A percentile compares a stretch with the other conserved stretches of the same genome.
phyloP scores from a whole-genome alignment of 2,329 filamentous ascomycete species.

The Botrytis fragariae region DNA sequence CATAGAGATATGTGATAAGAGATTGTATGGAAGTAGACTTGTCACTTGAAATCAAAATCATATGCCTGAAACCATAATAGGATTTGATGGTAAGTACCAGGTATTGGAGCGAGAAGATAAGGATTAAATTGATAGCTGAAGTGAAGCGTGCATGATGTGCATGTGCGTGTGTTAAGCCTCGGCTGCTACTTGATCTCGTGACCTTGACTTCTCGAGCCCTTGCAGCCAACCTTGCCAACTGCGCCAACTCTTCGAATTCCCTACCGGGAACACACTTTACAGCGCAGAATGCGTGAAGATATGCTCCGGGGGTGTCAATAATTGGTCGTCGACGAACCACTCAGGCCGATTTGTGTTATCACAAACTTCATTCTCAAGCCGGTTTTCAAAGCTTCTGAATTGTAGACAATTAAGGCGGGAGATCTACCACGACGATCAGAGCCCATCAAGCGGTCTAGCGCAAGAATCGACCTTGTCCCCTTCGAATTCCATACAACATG shows the following conservation, averaged over 20 bases:
- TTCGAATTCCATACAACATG: neutral
- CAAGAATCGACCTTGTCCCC: neutral
- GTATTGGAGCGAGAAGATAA: neutral
- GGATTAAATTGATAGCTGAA: neutral
- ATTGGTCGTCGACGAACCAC: neutral
- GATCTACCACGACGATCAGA: neutral
- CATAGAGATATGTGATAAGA: neutral
- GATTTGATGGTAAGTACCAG: neutral
- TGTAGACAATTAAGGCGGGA: neutral
- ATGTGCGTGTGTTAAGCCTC: neutral
- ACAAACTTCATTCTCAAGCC: neutral
- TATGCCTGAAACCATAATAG: neutral
- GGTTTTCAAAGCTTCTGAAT: neutral
- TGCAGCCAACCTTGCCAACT: neutral
- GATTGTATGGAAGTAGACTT: neutral
- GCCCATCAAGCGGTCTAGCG: neutral
- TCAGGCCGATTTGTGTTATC: neutral
- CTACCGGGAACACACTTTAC: neutral
- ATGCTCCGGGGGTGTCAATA: neutral
- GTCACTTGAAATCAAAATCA: neutral
- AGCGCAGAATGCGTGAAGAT: neutral
- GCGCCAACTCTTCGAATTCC: neutral
- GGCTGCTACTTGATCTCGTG: neutral
- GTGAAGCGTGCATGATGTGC: neutral
- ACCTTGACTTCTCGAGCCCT: neutral